Base-by-base conservation (phyloP, 768 basidiomycete species). In the Tulasnella sp. region DNA sequence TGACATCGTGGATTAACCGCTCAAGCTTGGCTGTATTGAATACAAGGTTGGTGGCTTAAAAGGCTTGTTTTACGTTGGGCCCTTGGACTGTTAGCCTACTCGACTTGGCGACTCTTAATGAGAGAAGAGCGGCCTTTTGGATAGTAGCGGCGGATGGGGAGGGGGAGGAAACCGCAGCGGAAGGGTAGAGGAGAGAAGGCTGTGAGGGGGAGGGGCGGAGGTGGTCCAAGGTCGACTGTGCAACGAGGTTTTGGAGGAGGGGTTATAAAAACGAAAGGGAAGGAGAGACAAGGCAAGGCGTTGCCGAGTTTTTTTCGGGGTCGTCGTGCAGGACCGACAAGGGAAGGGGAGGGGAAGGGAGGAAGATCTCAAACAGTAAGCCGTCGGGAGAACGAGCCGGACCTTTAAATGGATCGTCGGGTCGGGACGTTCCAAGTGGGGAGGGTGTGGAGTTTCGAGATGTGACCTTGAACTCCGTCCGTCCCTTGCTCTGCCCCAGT, bases 341-440 rank as follows among this genome's bases (percentile, higher is more conserved):
- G 64, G 31, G 6, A 60, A 37, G 64, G 64, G 64, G 34, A 14
- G 64, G 18, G 28, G 34, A 31, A 28, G 18, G 64, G 64, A 34
- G 34, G 28, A 37, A 28, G 54, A 54, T 46, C 46, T 14, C 46
- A 16, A 44, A 46, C 12, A 11, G 16, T 1, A 18, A 46, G 46
- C 46, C 46, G 46, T 46, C 46, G 46, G 46, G 46, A 46, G 46
- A 46, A 46, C 46, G 46, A 46, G 40, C 28, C 74, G 74, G 44
- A 75, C 42, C 42, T 75, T 75, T 50, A 50, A 44, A n/a, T 18
- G 40, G 48, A 75, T 75, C 74, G 74, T 28, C 48, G 31, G 31
- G 18, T 4, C 18, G 7, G 18, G 6, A 3, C 28, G 28, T 31
- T 69, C 64, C 64, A 37, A 69, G 64, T 69, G 64, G 64, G 64